A percentile compares a stretch with the other conserved stretches of the same genome.
Evolutionary conservation across 2,329 filamentous ascomycete genomes (phyloP).

Genomic region (Atkinsonella hypoxylon): DNA sequence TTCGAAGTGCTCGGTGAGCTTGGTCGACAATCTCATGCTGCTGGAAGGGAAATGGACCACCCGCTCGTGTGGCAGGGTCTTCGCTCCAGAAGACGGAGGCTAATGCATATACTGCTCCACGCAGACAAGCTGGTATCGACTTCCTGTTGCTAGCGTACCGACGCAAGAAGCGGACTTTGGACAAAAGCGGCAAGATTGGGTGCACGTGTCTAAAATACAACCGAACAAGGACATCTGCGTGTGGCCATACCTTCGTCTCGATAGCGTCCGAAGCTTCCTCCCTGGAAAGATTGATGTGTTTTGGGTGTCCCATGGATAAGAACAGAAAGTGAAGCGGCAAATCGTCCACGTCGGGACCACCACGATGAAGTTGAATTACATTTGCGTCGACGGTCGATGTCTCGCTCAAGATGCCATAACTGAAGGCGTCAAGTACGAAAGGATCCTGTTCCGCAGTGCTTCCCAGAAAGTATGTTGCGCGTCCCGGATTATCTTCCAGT

Average conservation of each 20-base stretch:
- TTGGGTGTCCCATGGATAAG: slow-evolving; percentile 31
- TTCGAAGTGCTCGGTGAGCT: slow-evolving; percentile 29
- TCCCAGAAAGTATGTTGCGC: slow-evolving; percentile 33
- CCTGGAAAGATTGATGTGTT: slow-evolving; percentile 26
- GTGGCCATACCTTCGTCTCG: slow-evolving; percentile 27
- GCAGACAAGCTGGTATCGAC: slow-evolving; percentile 30
- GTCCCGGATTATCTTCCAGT: slow-evolving; percentile 28
- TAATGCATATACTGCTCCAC: slow-evolving; percentile 32
- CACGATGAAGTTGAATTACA: slow-evolving; percentile 29
- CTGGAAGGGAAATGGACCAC: slow-evolving; percentile 18
- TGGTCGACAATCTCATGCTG: slow-evolving; percentile 30
- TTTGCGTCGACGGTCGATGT: slow-evolving; percentile 32
- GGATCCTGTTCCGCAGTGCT: slow-evolving; percentile 34
- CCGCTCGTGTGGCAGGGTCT: background rate
- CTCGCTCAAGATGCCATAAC: slow-evolving; percentile 32
- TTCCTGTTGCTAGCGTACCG: slow-evolving; percentile 25
- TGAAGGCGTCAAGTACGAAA: slow-evolving; percentile 32
- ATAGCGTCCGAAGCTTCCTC: slow-evolving; percentile 27
- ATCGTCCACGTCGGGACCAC: slow-evolving; percentile 20
- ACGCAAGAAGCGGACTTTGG: slow-evolving; percentile 30
- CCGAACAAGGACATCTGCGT: slow-evolving; percentile 28
- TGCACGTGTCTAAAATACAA: slow-evolving; percentile 35
- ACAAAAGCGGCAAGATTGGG: slow-evolving; percentile 29
- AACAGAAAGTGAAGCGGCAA: slow-evolving; percentile 34
- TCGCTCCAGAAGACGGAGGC: slow-evolving; percentile 16